Conservation (phyloP, 495 filamentous ascomycete species). For the Aspergillus sclerotioniger region DNA sequence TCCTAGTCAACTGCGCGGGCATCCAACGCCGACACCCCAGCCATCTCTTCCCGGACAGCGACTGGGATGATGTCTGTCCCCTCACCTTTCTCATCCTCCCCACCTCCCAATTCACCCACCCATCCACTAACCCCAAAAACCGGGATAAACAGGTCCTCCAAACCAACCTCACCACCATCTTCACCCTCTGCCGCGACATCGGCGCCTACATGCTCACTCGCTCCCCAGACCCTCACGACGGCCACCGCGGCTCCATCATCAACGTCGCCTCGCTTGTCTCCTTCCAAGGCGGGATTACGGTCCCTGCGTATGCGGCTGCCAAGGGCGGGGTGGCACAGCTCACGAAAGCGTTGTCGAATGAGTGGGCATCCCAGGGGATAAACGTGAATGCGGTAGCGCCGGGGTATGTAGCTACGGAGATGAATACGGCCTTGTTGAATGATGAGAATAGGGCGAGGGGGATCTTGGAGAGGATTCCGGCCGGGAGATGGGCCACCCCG, state of each 20-base stretch:
- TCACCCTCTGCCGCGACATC: conserved; percentile 73
- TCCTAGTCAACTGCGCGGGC: conserved; percentile 83
- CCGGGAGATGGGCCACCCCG: conserved; percentile 79
- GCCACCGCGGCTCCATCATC: conserved; percentile 68
- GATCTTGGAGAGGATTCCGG: conserved; percentile 75
- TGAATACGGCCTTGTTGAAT: conserved; percentile 74
- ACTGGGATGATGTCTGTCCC: conserved; percentile 70
- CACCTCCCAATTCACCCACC: neutral
- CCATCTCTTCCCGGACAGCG: conserved; percentile 65
- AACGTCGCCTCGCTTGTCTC: conserved; percentile 76
- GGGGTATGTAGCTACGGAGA: conserved; percentile 79
- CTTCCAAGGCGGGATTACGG: conserved; percentile 81
- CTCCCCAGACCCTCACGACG: conserved; percentile 27
- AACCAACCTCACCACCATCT: conserved; percentile 74
- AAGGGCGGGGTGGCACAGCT: conserved; percentile 80
- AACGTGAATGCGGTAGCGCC: conserved; percentile 73
- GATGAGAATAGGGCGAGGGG: conserved; percentile 61
- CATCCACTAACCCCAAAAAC: neutral
- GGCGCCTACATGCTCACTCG: conserved; percentile 75
- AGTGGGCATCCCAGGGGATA: conserved; percentile 72
- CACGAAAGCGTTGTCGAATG: conserved; percentile 78
- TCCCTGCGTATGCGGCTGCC: conserved; percentile 78
- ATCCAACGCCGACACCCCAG: conserved; percentile 75
- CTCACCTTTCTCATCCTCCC: neutral
- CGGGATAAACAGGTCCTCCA: conserved; percentile 59